A percentile compares a stretch with the other conserved stretches of the same genome.
phyloP scores from a whole-genome alignment of 331 rosid genomes.

The Quercus phellos region DNA sequence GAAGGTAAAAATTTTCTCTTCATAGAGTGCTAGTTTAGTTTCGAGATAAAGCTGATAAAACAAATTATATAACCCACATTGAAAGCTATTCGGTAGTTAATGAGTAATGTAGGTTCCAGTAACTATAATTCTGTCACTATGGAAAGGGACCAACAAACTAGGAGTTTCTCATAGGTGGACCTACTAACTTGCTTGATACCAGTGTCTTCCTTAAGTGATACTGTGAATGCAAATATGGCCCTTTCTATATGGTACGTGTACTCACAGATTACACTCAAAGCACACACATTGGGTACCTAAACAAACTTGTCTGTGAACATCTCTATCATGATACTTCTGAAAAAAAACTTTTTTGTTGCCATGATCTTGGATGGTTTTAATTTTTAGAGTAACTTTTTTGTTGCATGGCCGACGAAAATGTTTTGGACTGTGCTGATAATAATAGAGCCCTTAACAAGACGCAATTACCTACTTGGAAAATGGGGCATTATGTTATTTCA shows the following conservation, averaged over 20 bases:
- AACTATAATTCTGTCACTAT: not conserved
- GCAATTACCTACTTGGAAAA: not conserved
- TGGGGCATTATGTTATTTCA: not conserved
- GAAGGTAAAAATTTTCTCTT: slow-evolving; percentile 50
- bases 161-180: not conserved
- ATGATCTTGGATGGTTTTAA: not conserved
- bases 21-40: not conserved
- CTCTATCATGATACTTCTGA: not conserved
- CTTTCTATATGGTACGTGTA: not conserved
- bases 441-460: not conserved
- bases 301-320: not conserved
- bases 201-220: not conserved
- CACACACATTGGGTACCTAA: too few species aligned
- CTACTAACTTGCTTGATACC: not conserved
- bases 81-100: not conserved
- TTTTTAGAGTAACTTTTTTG: not conserved
- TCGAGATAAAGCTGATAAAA: not conserved
- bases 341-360: not conserved
- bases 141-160: not conserved
- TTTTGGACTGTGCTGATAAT: not conserved
- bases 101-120: not conserved
- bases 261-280: too few species aligned
- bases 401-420: not conserved
- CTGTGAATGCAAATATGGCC: not conserved
- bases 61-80: not conserved